Evolutionary conservation across 2,329 filamentous ascomycete species (phyloP).

Genomic region (Ascochyta koolunga): DNA sequence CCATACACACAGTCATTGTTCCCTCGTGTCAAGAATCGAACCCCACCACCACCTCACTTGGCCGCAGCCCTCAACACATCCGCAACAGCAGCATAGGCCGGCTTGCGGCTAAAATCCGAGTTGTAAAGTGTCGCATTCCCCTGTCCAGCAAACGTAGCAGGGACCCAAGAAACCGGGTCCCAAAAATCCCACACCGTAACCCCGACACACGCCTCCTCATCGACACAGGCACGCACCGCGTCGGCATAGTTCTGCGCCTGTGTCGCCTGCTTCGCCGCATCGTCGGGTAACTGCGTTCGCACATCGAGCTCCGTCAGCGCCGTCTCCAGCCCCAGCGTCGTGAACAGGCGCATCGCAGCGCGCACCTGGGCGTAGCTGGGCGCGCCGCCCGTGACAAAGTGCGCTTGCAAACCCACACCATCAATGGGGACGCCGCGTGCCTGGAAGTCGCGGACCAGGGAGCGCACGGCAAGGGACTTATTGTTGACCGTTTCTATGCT

Average conservation of each 20-base stretch:
- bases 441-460: slow-evolving; percentile 42
- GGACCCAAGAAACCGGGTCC: slow-evolving; percentile 50
- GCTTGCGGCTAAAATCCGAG: slow-evolving; percentile 38
- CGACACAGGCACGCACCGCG: slow-evolving; percentile 45
- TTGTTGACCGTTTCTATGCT: slow-evolving; percentile 64
- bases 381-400: slow-evolving; percentile 63
- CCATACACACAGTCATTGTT: no score
- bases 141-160: slow-evolving; percentile 43
- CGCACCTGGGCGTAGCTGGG: slow-evolving; percentile 54
- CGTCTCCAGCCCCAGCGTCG: slow-evolving; percentile 60
- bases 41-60: neutral
- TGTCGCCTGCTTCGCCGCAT: slow-evolving; percentile 47
- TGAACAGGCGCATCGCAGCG: slow-evolving; percentile 58
- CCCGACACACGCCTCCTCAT: slow-evolving; percentile 46
- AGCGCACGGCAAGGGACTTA: slow-evolving; percentile 47
- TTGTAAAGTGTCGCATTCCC: slow-evolving; percentile 45
- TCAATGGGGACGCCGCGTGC: slow-evolving; percentile 58
- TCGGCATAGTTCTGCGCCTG: slow-evolving; percentile 58
- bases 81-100: slow-evolving; percentile 44
- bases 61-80: slow-evolving; percentile 28
- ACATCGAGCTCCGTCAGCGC: slow-evolving; percentile 69
- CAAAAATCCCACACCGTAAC: slow-evolving; percentile 52
- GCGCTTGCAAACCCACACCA: slow-evolving; percentile 67
- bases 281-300: slow-evolving; percentile 55
- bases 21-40: neutral